phyloP scores from a whole-genome alignment of 148 eudicot genomes.

The Polygonum maritimum region DNA sequence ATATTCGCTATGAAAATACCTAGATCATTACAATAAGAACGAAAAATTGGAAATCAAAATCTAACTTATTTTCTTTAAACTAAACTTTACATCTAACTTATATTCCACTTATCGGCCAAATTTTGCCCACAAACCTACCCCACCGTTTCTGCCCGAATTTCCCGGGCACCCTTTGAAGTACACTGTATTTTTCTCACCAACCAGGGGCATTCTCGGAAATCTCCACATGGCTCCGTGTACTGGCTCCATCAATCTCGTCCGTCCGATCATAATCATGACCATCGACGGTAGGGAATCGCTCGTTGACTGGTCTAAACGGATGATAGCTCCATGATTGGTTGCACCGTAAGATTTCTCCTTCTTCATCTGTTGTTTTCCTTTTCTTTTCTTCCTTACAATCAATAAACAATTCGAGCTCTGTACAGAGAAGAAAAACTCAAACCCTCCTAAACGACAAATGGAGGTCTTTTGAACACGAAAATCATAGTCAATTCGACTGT shows the following conservation, averaged over 20 bases:
- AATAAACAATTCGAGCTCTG: background rate
- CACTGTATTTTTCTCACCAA: background rate
- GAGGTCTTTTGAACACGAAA: constrained; percentile 4
- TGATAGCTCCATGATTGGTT: constrained; percentile 2
- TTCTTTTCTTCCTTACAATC: background rate
- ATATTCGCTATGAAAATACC: too few relatives aligned
- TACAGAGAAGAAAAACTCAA: constrained; percentile 5
- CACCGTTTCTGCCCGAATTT: constrained; percentile 6
- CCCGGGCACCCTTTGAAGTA: background rate
- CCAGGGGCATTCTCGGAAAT: constrained; percentile 2
- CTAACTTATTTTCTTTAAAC: too few relatives aligned
- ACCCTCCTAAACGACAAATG: constrained; percentile 6
- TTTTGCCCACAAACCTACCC: constrained; percentile 3
- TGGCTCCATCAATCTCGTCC: background rate
- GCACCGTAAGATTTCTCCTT: background rate
- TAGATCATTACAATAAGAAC: too few relatives aligned
- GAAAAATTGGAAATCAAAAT: too few relatives aligned
- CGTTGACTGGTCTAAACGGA: background rate
- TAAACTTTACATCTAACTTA: too few relatives aligned
- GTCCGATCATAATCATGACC: background rate
- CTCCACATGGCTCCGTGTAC: background rate
- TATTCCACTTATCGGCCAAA: background rate
- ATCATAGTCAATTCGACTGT: background rate
- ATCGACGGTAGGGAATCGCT: background rate
- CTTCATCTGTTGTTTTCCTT: background rate